A percentile compares a stretch with the other conserved stretches of the same genome.
Conservation (phyloP, 2,329 filamentous ascomycete species). For the Venturia effusa region DNA sequence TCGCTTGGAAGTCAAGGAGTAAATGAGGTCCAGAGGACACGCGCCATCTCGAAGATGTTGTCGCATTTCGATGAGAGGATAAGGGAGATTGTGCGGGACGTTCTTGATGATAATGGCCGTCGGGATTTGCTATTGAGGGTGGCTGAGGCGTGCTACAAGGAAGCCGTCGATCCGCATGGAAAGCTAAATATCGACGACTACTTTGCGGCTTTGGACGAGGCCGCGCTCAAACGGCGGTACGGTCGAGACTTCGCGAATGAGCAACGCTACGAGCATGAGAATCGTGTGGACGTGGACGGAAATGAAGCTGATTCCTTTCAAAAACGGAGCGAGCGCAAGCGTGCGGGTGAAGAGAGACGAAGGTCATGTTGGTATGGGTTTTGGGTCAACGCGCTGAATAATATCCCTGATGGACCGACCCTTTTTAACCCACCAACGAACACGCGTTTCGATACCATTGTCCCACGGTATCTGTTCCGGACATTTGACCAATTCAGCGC, state of each 20-base stretch:
- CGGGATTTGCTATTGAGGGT: conserved; percentile 13
- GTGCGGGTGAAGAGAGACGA: conserved; percentile 6
- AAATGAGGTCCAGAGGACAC: too few relatives aligned
- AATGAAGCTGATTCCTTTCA: conserved; percentile 9
- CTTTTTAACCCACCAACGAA: not conserved
- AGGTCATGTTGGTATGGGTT: conserved; percentile 6
- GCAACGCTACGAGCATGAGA: conserved; percentile 15
- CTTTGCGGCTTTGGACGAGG: conserved; percentile 12
- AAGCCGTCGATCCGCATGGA: conserved; percentile 13
- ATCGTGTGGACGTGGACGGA: conserved; percentile 12
- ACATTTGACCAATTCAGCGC: not conserved
- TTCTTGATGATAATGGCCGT: not conserved
- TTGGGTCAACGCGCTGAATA: not conserved
- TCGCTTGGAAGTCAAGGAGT: not conserved
- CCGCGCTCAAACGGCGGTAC: conserved; percentile 12
- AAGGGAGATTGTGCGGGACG: not conserved
- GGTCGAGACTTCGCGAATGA: conserved; percentile 13
- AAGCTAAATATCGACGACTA: conserved; percentile 13
- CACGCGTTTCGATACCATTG: not conserved
- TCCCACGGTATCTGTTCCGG: not conserved
- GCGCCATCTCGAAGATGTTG: not conserved
- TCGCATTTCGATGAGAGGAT: not conserved
- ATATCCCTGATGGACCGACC: not conserved
- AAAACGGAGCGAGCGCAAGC: conserved; percentile 4
- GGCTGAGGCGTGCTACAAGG: conserved; percentile 16